These are phyloP conservation scores for Trifolium repens DNA, from an alignment of 306 rosid genomes.

Conservation along the genomic window DNA sequence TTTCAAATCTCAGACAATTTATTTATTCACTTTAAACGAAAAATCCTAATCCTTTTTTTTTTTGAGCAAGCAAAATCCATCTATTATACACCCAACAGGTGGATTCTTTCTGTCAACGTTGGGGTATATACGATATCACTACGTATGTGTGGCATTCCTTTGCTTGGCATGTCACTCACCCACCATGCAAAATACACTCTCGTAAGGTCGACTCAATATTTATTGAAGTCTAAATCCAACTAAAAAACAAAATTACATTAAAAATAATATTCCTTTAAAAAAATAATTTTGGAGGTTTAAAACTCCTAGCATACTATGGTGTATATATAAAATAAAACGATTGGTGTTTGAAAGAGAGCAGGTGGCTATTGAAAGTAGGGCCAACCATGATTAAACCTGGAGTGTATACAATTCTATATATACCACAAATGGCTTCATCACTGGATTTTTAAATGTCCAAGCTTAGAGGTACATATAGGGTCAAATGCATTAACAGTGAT, in stretches of 20 bases:
- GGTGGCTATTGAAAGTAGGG: slow-evolving; percentile 45
- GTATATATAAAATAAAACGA: slow-evolving; percentile 15
- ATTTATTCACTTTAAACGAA: too few relatives aligned
- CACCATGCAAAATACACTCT: slow-evolving; percentile 63
- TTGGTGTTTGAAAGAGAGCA: slow-evolving; percentile 12
- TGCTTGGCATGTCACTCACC: slow-evolving; percentile 63
- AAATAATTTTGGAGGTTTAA: too few relatives aligned
- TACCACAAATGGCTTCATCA: slow-evolving; percentile 51
- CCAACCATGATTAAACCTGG: slow-evolving; percentile 39
- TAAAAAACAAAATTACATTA: too few relatives aligned
- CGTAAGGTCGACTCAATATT: too few relatives aligned
- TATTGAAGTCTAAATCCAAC: too few relatives aligned
- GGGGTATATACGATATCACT: background rate
- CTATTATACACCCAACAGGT: background rate
- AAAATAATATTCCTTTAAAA: too few relatives aligned
- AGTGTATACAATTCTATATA: background rate
- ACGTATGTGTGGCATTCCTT: slow-evolving; percentile 42
- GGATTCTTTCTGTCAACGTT: background rate
- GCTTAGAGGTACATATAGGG: slow-evolving; percentile 58
- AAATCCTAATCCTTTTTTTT: too few relatives aligned
- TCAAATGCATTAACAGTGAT: slow-evolving; percentile 30
- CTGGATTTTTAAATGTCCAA: slow-evolving; percentile 41
- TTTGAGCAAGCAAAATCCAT: background rate
- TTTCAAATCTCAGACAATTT: too few relatives aligned
- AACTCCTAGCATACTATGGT: background rate